A percentile compares a stretch with the other conserved stretches of the same genome.
phyloP scores from a whole-genome alignment of 2,329 filamentous ascomycete genomes.

The Hawksworthiomyces lignivorus region DNA sequence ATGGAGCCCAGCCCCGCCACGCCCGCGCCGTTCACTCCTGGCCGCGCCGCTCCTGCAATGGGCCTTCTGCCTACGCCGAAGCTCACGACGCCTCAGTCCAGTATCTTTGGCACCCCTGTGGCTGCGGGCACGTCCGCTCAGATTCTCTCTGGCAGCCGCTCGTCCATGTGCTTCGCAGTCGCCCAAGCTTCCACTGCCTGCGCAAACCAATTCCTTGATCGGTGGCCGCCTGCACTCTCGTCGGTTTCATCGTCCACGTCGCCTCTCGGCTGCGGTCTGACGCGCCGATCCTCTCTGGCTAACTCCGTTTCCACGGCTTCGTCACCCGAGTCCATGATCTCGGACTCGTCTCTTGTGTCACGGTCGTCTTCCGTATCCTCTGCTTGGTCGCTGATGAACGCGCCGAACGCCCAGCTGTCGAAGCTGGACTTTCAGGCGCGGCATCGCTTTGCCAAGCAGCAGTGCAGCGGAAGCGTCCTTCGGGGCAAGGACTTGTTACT shows the following conservation, averaged over 20 bases:
- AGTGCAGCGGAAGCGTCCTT: slow-evolving; percentile 25
- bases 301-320: slow-evolving; percentile 56
- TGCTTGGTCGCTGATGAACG: slow-evolving; percentile 52
- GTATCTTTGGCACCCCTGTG: slow-evolving; percentile 47
- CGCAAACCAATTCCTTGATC: slow-evolving; percentile 43
- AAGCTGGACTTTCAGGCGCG: slow-evolving; percentile 55
- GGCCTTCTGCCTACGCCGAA: slow-evolving; percentile 52
- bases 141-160: slow-evolving; percentile 36
- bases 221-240: slow-evolving; percentile 32
- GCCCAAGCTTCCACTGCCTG: slow-evolving; percentile 41
- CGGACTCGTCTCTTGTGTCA: slow-evolving; percentile 53
- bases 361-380: slow-evolving; percentile 59
- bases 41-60: slow-evolving; percentile 43
- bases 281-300: slow-evolving; percentile 55
- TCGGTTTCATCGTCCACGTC: slow-evolving; percentile 34
- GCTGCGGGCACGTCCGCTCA: slow-evolving; percentile 31
- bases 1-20: slow-evolving; percentile 42
- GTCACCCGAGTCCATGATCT: slow-evolving; percentile 61
- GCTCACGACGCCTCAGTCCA: slow-evolving; percentile 45
- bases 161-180: slow-evolving; percentile 56
- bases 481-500: slow-evolving; percentile 39
- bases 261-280: slow-evolving; percentile 40
- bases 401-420: slow-evolving; percentile 38
- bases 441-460: slow-evolving; percentile 53
- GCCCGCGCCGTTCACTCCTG: slow-evolving; percentile 31